Evolutionary conservation across 345 rosid species (phyloP).

Genomic region (Xanthoceras sorbifolium): DNA sequence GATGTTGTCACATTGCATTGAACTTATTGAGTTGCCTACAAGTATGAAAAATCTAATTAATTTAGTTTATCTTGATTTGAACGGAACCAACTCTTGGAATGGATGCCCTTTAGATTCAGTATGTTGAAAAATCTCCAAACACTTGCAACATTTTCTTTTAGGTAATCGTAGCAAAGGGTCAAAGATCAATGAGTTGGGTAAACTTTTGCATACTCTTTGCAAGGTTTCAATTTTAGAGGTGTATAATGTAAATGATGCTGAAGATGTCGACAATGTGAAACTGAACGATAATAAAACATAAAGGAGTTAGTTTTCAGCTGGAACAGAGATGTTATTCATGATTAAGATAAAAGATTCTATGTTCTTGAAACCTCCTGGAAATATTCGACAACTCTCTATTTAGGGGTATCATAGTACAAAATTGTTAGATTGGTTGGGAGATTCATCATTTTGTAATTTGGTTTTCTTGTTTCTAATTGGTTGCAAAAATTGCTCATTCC

Average conservation of each 20-base stretch:
- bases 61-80: conserved; percentile 36
- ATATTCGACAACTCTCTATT: conserved; percentile 30
- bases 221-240: conserved; percentile 31
- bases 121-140: conserved; percentile 32
- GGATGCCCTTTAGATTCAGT: conserved; percentile 36
- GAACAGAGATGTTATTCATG: conserved; percentile 19
- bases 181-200: conserved; percentile 34
- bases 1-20: conserved; percentile 27
- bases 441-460: conserved; percentile 27
- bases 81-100: conserved; percentile 31
- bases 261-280: conserved; percentile 34
- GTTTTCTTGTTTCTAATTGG: conserved; percentile 23
- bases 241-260: conserved; percentile 33
- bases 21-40: conserved; percentile 38
- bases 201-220: conserved; percentile 27
- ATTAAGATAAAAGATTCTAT: not conserved
- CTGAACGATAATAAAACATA: conserved; percentile 29
- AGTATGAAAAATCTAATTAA: conserved; percentile 31
- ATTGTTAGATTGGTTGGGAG: conserved; percentile 41
- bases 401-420: conserved; percentile 30
- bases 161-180: too few species aligned
- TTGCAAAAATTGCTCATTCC: conserved; percentile 33
- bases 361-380: conserved; percentile 33
- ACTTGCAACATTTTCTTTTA: too few species aligned
- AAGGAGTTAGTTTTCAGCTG: conserved; percentile 34